Evolutionary conservation across 768 basidiomycete species (phyloP), one percentile per base, ranked within the genome.

Genomic region (Suillus lakei): DNA sequence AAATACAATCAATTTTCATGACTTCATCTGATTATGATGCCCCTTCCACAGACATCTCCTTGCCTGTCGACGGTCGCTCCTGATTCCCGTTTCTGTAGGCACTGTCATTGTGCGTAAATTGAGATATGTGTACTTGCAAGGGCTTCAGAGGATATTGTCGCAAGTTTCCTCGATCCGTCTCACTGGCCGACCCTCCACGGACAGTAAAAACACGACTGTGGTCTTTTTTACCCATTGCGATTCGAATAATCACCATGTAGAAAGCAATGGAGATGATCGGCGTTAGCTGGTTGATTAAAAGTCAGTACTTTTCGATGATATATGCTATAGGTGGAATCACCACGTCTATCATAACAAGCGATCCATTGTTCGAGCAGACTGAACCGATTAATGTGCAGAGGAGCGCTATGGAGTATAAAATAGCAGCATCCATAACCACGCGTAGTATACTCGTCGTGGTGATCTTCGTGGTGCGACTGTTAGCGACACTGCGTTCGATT

Each of bases 181-280:
- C 38, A 39, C 38, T 39, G 12, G 12, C 12, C 12, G 12, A 2
- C 38, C 38, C 38, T 39, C 38, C 38, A 39, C 39, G 39, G 39
- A 6, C 39, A 41, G 6, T 41, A 15, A 16, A 16, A 16, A 41
- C 2, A 10, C 13, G 39, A 41, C 39, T 41, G 39, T 4, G 1
- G 4, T 2, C 2, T 2, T 39, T 39, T 39, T 12, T 39, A 13
- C 38, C 38, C 12, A 76, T 18, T 0, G 75, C 78, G 41, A 80
- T 71, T 39, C 80, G 81, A 26, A 82, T 73, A 41, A 81, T 80
- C 54, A 82, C 77, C 79, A 82, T 77, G 69, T 79, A 79, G 70
- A 80, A 82, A 8, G 79, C 77, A 71, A 82, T 81, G 8, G 76
- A 78, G 62, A 81, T 81, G 64, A 80, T 78, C n/a, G 80, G 81